Evolutionary conservation across 2,329 filamentous ascomycete species (phyloP).

Genomic region (Neocatenulostroma microsporum): DNA sequence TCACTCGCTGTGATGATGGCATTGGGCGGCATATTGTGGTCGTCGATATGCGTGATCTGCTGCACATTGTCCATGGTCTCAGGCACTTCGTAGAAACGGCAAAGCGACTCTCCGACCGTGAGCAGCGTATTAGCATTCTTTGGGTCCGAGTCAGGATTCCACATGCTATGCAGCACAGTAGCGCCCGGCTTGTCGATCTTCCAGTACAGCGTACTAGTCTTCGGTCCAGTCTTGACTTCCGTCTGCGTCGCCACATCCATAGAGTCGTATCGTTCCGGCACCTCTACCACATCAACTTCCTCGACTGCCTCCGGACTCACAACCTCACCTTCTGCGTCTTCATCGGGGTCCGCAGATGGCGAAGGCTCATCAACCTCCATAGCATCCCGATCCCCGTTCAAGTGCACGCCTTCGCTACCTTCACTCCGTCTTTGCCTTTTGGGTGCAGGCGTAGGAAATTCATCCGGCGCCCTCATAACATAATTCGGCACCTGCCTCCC

Average conservation of each 20-base stretch:
- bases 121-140: constrained; percentile 22
- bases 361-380: constrained; percentile 37
- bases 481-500: constrained; percentile 7
- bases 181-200: constrained; percentile 25
- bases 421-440: constrained; percentile 29
- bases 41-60: constrained; percentile 21
- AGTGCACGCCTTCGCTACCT: constrained; percentile 23
- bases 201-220: constrained; percentile 29
- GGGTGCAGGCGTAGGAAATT: constrained; percentile 26
- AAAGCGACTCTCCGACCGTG: constrained; percentile 28
- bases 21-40: constrained; percentile 19
- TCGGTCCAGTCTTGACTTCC: constrained; percentile 24
- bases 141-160: constrained; percentile 21
- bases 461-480: constrained; percentile 19
- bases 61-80: constrained; percentile 14
- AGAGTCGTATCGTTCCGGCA: constrained; percentile 26
- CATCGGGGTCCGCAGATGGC: constrained; percentile 15
- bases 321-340: constrained; percentile 21
- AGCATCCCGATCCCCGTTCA: constrained; percentile 37
- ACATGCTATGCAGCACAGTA: constrained; percentile 22
- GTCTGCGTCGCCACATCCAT: constrained; percentile 29
- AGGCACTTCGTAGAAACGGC: constrained; percentile 28
- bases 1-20: constrained; percentile 25
- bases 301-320: constrained; percentile 17
- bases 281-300: constrained; percentile 19